Conservation (phyloP, 352 stramenopile species). For the Phytophthora fragariaefolia region DNA sequence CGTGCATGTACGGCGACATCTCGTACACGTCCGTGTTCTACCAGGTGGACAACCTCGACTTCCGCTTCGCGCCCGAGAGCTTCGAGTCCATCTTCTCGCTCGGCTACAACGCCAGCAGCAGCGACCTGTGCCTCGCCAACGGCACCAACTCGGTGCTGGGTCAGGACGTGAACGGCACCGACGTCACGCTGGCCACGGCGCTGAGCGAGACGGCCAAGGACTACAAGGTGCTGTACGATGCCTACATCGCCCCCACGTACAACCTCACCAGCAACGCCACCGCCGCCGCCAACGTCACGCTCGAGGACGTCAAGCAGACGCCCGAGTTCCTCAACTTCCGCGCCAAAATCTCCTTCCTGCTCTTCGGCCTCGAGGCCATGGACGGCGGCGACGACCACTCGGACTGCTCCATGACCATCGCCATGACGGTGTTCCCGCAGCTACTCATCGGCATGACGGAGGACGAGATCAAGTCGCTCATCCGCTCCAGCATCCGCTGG, state of each 20-base stretch:
- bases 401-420: constrained; percentile 48
- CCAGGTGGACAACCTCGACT: constrained; percentile 64
- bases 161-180: constrained; percentile 44
- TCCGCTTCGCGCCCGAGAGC: constrained; percentile 48
- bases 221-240: constrained; percentile 62
- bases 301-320: constrained; percentile 50
- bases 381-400: constrained; percentile 47
- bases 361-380: constrained; percentile 54
- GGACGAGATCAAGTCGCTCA: constrained; percentile 54
- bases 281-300: constrained; percentile 16
- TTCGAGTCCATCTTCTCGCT: constrained; percentile 57
- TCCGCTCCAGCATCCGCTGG: constrained; percentile 53
- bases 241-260: constrained; percentile 57
- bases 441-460: constrained; percentile 64
- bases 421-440: constrained; percentile 65
- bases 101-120: constrained; percentile 56
- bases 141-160: constrained; percentile 55
- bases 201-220: constrained; percentile 43
- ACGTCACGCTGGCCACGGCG: constrained; percentile 49
- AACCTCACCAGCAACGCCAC: constrained; percentile 41
- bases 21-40: constrained; percentile 70
- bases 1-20: constrained; percentile 72
- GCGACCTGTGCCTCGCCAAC: constrained; percentile 52
- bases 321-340: constrained; percentile 64
- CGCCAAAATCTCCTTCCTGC: constrained; percentile 59